Evolutionary conservation across 2,329 filamentous ascomycete genomes (phyloP).

Genomic region (Diaporthe eres): DNA sequence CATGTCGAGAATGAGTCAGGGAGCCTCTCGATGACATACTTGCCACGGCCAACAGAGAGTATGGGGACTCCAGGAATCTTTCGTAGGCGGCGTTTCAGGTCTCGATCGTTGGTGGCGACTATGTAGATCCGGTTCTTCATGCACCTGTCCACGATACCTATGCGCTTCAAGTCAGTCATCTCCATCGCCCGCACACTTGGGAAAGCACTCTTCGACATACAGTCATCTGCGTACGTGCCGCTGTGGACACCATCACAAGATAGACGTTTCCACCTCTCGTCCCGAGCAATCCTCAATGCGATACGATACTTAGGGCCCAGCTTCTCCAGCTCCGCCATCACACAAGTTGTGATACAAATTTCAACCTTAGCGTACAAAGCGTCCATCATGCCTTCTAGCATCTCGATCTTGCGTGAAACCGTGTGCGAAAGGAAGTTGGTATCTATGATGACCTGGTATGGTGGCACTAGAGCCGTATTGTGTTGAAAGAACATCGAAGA

Average conservation of each 20-base stretch:
- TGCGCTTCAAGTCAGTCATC: conserved; percentile 64
- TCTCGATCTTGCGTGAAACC: conserved; percentile 84
- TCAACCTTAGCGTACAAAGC: conserved; percentile 92
- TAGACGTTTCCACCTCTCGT: conserved; percentile 88
- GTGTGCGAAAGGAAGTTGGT: conserved; percentile 94
- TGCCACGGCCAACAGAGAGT: conserved; percentile 87
- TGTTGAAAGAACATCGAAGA: conserved; percentile 90
- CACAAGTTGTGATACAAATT: conserved; percentile 78
- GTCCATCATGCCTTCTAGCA: conserved; percentile 80
- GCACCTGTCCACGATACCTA: conserved; percentile 76
- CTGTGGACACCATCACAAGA: conserved; percentile 84
- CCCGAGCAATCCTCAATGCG: conserved; percentile 86
- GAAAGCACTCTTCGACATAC: neutral
- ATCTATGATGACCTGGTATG: conserved; percentile 85
- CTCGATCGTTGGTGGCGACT: conserved; percentile 81
- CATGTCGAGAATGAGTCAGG: conserved; percentile 83
- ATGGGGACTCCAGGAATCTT: conserved; percentile 79
- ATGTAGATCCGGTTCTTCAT: conserved; percentile 84
- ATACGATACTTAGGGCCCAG: conserved; percentile 86
- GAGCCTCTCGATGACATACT: conserved; percentile 94
- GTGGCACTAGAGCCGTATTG: conserved; percentile 88
- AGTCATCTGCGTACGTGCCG: conserved; percentile 80
- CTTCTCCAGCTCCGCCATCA: conserved; percentile 62
- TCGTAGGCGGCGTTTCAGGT: conserved; percentile 84
- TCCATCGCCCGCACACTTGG: neutral